Percentiles rank a stretch among this genome's conserved stretches.
Conservation (phyloP, 176 grass and related monocot species). For the Ananas comosus region DNA sequence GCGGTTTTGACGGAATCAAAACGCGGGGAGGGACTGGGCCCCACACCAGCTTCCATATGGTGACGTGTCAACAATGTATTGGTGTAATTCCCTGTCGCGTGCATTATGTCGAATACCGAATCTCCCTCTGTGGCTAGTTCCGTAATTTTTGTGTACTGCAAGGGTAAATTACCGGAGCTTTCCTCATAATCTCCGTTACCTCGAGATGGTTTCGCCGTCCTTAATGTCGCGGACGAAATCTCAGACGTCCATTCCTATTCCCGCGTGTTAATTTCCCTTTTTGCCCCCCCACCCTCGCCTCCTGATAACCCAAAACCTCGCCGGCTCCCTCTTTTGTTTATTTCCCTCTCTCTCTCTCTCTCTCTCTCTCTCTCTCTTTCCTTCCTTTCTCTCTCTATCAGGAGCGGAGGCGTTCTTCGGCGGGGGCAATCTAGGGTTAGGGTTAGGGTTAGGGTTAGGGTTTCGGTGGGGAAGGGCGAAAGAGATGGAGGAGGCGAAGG, state of each 20-base stretch:
- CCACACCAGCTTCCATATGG: no score
- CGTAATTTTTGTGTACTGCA: not conserved
- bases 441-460: slow-evolving; percentile 39
- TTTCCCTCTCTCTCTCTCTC: slow-evolving; percentile 12
- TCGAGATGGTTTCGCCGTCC: not conserved
- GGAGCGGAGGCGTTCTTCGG: not conserved
- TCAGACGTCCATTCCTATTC: slow-evolving; percentile 19
- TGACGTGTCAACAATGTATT: not conserved
- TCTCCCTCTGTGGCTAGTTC: not conserved
- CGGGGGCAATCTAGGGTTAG: slow-evolving; percentile 22
- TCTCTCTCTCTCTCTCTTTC: slow-evolving; percentile 2
- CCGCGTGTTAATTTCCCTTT: not conserved
- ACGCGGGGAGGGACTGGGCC: not conserved
- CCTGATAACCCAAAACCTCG: not conserved
- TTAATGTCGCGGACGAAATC: not conserved
- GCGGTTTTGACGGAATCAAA: not conserved
- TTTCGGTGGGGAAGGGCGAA: slow-evolving; percentile 23
- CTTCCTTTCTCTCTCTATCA: not conserved
- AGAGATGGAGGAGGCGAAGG: slow-evolving; percentile 33
- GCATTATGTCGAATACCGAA: not conserved
- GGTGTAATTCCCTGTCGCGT: not conserved
- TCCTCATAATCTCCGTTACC: not conserved
- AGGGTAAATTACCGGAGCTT: not conserved
- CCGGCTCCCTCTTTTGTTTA: not conserved
- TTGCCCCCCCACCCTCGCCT: not conserved